phyloP scores from a whole-genome alignment of 495 filamentous ascomycete genomes.

The Cairneyella variabilis region DNA sequence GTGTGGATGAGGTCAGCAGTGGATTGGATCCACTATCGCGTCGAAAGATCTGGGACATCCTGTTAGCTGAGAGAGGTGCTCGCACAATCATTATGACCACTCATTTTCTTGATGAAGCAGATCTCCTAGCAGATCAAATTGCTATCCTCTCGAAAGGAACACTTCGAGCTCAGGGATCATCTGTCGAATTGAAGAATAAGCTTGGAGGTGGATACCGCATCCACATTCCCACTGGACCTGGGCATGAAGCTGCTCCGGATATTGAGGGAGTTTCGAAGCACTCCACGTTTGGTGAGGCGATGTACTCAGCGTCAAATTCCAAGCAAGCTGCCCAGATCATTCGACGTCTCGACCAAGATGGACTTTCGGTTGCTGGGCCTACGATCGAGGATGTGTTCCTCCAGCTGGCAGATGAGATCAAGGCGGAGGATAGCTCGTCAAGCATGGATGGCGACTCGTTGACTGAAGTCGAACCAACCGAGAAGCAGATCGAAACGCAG shows the following conservation, averaged over 20 bases:
- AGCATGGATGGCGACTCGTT: conserved; percentile 4
- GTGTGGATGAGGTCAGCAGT: conserved; percentile 81
- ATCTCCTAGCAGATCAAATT: conserved; percentile 72
- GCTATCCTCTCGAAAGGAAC: conserved; percentile 72
- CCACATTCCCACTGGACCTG: conserved; percentile 55
- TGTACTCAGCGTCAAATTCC: conserved; percentile 64
- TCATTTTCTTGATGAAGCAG: conserved; percentile 78
- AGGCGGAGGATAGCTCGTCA: conserved; percentile 30
- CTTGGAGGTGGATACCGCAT: conserved; percentile 75
- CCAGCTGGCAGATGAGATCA: conserved; percentile 69
- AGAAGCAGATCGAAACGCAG: conserved; percentile 1
- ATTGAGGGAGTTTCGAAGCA: conserved; percentile 54
- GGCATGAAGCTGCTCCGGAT: conserved; percentile 41
- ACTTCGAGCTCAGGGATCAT: conserved; percentile 68
- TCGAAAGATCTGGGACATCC: conserved; percentile 86
- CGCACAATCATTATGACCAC: conserved; percentile 83
- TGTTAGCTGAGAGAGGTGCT: conserved; percentile 71
- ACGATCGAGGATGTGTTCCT: conserved; percentile 88
- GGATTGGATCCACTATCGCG: conserved; percentile 79
- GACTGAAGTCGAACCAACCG: not conserved
- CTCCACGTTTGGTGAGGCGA: conserved; percentile 60
- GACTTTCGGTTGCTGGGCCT: conserved; percentile 67
- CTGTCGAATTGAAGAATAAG: conserved; percentile 67
- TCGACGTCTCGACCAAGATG: conserved; percentile 54
- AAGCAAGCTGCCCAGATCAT: conserved; percentile 62